Evolutionary conservation across 169 alveolate species (phyloP).

Genomic region (Plasmodium vinckei): DNA sequence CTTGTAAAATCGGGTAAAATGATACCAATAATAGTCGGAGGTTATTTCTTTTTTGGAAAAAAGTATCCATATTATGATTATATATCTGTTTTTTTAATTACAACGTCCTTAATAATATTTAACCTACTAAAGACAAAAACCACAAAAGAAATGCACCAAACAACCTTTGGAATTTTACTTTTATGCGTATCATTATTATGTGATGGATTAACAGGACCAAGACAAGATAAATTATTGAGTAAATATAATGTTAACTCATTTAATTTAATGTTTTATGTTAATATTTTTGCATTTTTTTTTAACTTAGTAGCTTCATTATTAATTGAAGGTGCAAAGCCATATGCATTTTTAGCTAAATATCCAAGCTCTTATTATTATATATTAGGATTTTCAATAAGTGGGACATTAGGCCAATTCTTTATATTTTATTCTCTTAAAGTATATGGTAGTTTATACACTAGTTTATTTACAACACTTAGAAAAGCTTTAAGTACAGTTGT

Average conservation of each 20-base stretch:
- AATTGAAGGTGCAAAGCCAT: constrained; percentile 89
- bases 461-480: constrained; percentile 91
- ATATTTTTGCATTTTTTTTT: constrained; percentile 85
- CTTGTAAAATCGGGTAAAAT: constrained; percentile 92
- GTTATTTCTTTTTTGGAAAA: constrained; percentile 87
- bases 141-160: constrained; percentile 77
- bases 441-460: constrained; percentile 91
- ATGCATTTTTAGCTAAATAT: constrained; percentile 75
- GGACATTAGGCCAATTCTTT: constrained; percentile 91
- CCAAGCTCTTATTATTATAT: constrained; percentile 78
- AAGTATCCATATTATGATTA: constrained; percentile 92
- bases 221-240: constrained; percentile 90
- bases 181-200: constrained; percentile 89
- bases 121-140: constrained; percentile 83
- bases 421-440: constrained; percentile 87
- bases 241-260: constrained; percentile 86
- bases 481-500: constrained; percentile 90
- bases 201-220: constrained; percentile 93
- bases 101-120: constrained; percentile 88
- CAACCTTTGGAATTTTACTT: constrained; percentile 87
- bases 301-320: constrained; percentile 79
- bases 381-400: constrained; percentile 85
- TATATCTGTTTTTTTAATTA: constrained; percentile 88
- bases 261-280: constrained; percentile 88
- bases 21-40: constrained; percentile 94